Evolutionary conservation across 2,329 filamentous ascomycete genomes (phyloP).

Genomic region (Aspergillus puulaauensis): DNA sequence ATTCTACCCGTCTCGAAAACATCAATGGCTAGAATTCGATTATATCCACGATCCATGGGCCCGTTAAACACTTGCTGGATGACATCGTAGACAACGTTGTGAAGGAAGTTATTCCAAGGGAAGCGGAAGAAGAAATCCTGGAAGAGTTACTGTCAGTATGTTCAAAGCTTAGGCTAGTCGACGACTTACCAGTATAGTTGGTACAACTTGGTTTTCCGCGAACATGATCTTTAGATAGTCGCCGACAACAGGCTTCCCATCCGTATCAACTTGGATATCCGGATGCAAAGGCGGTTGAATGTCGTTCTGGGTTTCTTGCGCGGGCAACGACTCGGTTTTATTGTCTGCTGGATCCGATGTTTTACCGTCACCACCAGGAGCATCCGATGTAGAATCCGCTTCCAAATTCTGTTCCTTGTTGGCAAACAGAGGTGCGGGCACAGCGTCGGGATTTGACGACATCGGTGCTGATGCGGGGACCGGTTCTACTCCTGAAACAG

Average conservation of each 20-base stretch:
- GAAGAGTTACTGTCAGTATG: neutral
- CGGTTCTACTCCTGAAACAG: neutral
- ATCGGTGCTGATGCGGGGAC: conserved; percentile 26
- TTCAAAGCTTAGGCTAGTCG: neutral
- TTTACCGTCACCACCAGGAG: conserved; percentile 21
- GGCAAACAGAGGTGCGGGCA: conserved; percentile 66
- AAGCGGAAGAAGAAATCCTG: conserved; percentile 98
- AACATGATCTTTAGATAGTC: conserved; percentile 96
- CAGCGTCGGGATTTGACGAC: conserved; percentile 64
- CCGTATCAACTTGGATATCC: conserved; percentile 58
- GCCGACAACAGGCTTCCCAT: conserved; percentile 79
- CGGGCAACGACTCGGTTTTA: conserved; percentile 19
- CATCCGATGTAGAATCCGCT: conserved; percentile 18
- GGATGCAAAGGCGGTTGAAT: conserved; percentile 25
- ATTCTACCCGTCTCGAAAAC: conserved; percentile 89
- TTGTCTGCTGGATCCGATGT: conserved; percentile 13
- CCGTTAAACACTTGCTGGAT: conserved; percentile 99
- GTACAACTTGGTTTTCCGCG: conserved; percentile 89
- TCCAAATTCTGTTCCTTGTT: conserved; percentile 37
- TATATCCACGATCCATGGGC: conserved; percentile 93
- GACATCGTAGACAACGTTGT: conserved; percentile 98
- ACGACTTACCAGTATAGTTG: conserved; percentile 80
- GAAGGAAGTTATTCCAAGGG: conserved; percentile 98
- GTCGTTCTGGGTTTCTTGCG: conserved; percentile 22
- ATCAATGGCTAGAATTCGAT: conserved; percentile 83